These are phyloP conservation scores for Flaveria linearis DNA, from an alignment of 129 eudicot genomes.

Conservation along the genomic window DNA sequence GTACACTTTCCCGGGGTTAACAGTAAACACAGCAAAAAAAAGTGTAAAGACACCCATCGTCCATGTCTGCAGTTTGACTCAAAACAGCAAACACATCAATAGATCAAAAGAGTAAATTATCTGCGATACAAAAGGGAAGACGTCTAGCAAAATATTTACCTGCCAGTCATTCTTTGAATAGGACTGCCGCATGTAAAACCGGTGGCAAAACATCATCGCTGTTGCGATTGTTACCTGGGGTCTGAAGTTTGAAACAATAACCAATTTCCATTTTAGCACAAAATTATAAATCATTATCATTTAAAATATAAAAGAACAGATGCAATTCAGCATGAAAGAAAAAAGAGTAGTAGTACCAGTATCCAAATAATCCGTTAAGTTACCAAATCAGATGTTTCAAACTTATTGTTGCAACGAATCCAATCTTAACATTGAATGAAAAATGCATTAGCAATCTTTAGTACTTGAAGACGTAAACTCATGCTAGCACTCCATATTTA, in stretches of 20 bases:
- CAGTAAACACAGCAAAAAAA: neutral
- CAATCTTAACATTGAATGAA: conserved; percentile 12
- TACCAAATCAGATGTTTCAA: neutral
- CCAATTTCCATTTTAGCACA: conserved; percentile 23
- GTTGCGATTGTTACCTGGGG: conserved; percentile 82
- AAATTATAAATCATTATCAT: conserved; percentile 1
- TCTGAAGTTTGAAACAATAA: conserved; percentile 46
- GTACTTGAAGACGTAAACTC: neutral
- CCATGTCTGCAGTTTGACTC: neutral
- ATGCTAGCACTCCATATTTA: neutral
- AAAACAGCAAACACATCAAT: neutral
- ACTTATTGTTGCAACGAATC: neutral
- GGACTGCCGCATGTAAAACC: conserved; percentile 80
- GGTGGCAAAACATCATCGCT: conserved; percentile 72
- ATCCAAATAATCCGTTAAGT: conserved; percentile 3
- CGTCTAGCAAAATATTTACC: conserved; percentile 38
- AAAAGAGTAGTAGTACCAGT: conserved; percentile 16
- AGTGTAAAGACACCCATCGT: neutral
- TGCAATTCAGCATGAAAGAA: neutral
- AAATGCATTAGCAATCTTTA: conserved; percentile 21
- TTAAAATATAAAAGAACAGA: neutral
- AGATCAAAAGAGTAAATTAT: conserved; percentile 2
- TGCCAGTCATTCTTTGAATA: conserved; percentile 77
- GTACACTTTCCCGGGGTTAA: neutral
- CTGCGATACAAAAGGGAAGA: neutral